Base-by-base conservation (phyloP, 139 green algal genomes). In the Chlamydomonas schloesseri region DNA sequence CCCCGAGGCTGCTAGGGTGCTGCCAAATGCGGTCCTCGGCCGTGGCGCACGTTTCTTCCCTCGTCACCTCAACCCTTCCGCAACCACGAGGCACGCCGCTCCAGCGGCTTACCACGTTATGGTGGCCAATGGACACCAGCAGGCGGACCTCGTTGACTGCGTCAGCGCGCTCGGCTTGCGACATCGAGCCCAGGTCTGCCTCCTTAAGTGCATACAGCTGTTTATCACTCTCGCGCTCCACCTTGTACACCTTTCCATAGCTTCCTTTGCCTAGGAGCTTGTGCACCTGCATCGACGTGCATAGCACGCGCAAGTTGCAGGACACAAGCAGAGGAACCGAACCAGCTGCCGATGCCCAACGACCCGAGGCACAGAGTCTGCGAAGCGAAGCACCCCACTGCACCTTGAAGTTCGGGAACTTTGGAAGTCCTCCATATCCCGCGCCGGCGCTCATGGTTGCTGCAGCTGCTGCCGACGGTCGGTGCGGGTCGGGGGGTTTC, bases 81-180 rank as follows among this genome's bases (percentile, higher is more conserved):
- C 29, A 46, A 29, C n/a, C n/a, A n/a, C n/a, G n/a, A n/a, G n/a
- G n/a, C n/a, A n/a, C n/a, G n/a, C 8, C 42, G 3, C 29, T 34
- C 64, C 31, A 29, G 34, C 3, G 18, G 77, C 84, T 15, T 47
- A 96, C 88, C 47, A 95, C 88, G 71, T 94, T 94, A 23, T 82
- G 72, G 46, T 97, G 89, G 82, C 85, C 88, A 57, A 96, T 91
- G 23, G 92, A 96, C 5, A 95, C 95, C 46, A 96, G 88, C 55
- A 97, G 88, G 68, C 95, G 87, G 37, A 97, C 92, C 71, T 97
- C 94, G 62, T 97, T 97, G 10, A 97, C 94, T 4, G 93, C 91
- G 69, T 97, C 94, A 0, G 88, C 78, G 1, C 92, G 87, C 88
- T 97, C 95, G 4, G 84, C 42, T n/a, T 92, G 89, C 4, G 87